phyloP scores from a whole-genome alignment of 2,329 filamentous ascomycete genomes.

The Pseudopyricularia javanii region DNA sequence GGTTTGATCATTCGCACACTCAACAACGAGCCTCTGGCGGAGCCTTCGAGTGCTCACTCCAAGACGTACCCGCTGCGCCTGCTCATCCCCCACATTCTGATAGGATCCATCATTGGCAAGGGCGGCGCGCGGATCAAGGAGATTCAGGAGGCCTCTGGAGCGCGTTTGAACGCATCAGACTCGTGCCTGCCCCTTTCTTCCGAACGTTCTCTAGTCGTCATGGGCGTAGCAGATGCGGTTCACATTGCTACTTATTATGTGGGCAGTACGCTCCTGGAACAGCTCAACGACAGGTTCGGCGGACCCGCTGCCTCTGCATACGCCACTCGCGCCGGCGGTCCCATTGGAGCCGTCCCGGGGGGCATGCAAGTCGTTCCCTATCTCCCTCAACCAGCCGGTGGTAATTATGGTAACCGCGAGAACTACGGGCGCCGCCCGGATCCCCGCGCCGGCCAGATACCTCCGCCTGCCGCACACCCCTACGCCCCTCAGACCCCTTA shows the following conservation, averaged over 20 bases:
- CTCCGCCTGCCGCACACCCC: slow-evolving; percentile 33
- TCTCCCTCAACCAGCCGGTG: slow-evolving; percentile 81
- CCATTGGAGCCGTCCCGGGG: slow-evolving; percentile 84
- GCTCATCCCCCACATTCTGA: slow-evolving; percentile 90
- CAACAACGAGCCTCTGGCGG: slow-evolving; percentile 87
- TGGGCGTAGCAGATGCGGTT: slow-evolving; percentile 94
- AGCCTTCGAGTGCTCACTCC: slow-evolving; percentile 80
- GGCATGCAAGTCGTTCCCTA: slow-evolving; percentile 99
- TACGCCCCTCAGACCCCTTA: slow-evolving; percentile 62
- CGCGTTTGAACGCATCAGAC: slow-evolving; percentile 91
- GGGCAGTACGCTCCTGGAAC: slow-evolving; percentile 92
- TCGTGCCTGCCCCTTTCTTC: slow-evolving; percentile 88
- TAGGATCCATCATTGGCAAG: slow-evolving; percentile 98
- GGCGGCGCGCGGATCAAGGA: slow-evolving; percentile 91
- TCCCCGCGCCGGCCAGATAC: slow-evolving; percentile 60
- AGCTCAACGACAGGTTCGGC: slow-evolving; percentile 91
- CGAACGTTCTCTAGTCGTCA: slow-evolving; percentile 93
- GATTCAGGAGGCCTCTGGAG: slow-evolving; percentile 95
- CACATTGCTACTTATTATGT: slow-evolving; percentile 99
- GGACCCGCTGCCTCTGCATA: slow-evolving; percentile 96
- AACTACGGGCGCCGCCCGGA: slow-evolving; percentile 69
- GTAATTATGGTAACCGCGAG: slow-evolving; percentile 84
- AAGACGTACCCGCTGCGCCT: slow-evolving; percentile 96
- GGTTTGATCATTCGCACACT: slow-evolving; percentile 95
- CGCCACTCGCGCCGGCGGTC: slow-evolving; percentile 84